Evolutionary conservation across 1,284 basidiomycete genomes (phyloP).

Genomic region (Laetiporus sulphureus): DNA sequence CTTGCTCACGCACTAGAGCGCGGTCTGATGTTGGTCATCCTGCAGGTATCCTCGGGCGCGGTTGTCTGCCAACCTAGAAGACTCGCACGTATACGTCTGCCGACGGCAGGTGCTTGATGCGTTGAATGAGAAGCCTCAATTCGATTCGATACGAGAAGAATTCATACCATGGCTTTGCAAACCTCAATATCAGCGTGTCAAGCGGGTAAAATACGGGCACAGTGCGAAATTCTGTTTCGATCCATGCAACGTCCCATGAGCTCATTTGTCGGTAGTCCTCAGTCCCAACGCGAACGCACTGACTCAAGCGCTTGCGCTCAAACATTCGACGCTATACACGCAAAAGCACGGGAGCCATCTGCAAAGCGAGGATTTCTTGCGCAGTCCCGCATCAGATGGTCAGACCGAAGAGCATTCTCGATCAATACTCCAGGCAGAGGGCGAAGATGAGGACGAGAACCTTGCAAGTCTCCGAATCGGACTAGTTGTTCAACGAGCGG

Average conservation of each 20-base stretch:
- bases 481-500: conserved; percentile 48
- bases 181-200: conserved; percentile 64
- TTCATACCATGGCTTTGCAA: conserved; percentile 89
- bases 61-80: conserved; percentile 67
- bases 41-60: conserved; percentile 68
- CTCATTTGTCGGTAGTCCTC: conserved; percentile 38
- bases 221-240: conserved; percentile 30
- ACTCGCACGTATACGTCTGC: conserved; percentile 90
- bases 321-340: conserved; percentile 49
- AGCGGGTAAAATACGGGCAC: conserved; percentile 49
- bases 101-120: conserved; percentile 69
- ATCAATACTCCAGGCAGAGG: conserved; percentile 38
- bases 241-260: too few species aligned
- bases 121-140: conserved; percentile 57
- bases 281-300: conserved; percentile 32
- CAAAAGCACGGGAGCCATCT: conserved; percentile 7
- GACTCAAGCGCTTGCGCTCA: conserved; percentile 42
- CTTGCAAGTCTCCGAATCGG: conserved; percentile 53
- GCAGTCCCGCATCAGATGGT: conserved; percentile 7
- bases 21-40: background rate
- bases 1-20: background rate
- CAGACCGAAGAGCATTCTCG: conserved; percentile 15
- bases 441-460: conserved; percentile 29
- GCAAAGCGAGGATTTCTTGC: conserved; percentile 6
- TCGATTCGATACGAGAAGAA: conserved; percentile 81